These are phyloP conservation scores for Fomitopsis pulvina DNA, from an alignment of 768 basidiomycete species.

Conservation along the genomic window DNA sequence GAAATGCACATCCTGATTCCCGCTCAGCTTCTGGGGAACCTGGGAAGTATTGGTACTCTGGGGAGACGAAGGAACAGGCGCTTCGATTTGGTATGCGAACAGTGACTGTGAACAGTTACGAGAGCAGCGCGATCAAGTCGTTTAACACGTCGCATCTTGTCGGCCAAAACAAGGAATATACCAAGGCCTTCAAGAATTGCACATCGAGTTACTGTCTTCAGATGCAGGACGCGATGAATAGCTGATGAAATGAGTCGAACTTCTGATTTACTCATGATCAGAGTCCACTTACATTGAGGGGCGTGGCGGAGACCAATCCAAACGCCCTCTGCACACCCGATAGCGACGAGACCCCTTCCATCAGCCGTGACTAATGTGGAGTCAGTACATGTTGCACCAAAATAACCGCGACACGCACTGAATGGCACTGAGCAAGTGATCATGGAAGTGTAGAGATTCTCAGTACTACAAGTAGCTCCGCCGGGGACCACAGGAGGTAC, in stretches of 20 bases:
- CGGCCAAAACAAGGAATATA: conserved; percentile 91
- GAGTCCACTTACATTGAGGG: conserved; percentile 57
- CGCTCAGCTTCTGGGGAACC: conserved; percentile 86
- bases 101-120: conserved; percentile 47
- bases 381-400: conserved; percentile 1
- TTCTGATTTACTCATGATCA: conserved; percentile 2
- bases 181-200: conserved; percentile 96
- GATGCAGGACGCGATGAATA: conserved; percentile 86
- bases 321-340: conserved; percentile 93
- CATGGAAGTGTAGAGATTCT: conserved; percentile 68
- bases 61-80: conserved; percentile 83
- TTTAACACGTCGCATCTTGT: conserved; percentile 52
- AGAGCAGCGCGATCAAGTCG: not conserved
- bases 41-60: conserved; percentile 61
- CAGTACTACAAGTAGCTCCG: conserved; percentile 56
- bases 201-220: conserved; percentile 92
- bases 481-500: conserved; percentile 58
- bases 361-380: conserved; percentile 63
- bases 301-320: conserved; percentile 93
- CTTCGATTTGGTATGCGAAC: conserved; percentile 94
- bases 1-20: conserved; percentile 89
- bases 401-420: conserved; percentile 37
- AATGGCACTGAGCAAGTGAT: conserved; percentile 96
- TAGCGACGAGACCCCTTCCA: conserved; percentile 79
- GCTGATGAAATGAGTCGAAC: conserved; percentile 36